Percentiles rank a stretch among this genome's conserved stretches.
Evolutionary conservation across 2,329 filamentous ascomycete genomes (phyloP).

Genomic region (Fusarium nisikadoi): DNA sequence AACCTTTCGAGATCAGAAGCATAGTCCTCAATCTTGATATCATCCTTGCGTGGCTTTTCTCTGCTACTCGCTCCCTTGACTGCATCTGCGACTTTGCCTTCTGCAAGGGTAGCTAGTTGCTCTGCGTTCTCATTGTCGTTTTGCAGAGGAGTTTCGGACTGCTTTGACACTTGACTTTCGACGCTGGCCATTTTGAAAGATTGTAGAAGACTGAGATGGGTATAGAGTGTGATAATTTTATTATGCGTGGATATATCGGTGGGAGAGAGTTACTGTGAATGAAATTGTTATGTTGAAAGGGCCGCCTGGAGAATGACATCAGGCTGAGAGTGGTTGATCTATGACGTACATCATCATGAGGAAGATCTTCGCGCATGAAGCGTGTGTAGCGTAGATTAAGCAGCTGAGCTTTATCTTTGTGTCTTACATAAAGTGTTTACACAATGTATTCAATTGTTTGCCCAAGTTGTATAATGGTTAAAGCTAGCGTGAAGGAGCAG

Average conservation of each 20-base stretch:
- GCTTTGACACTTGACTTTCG: constrained; percentile 20
- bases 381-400: constrained; percentile 1
- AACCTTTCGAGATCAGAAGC: constrained; percentile 34
- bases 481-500: neutral
- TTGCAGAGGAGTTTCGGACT: constrained; percentile 9
- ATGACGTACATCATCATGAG: constrained; percentile 25
- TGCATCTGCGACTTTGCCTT: constrained; percentile 38
- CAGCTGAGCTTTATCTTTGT: constrained; percentile 1
- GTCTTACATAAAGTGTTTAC: constrained; percentile 3
- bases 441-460: neutral
- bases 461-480: neutral
- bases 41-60: constrained; percentile 28
- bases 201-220: neutral
- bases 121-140: constrained; percentile 39
- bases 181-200: constrained; percentile 13
- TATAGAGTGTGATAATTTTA: neutral
- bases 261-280: neutral
- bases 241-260: neutral
- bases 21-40: constrained; percentile 36
- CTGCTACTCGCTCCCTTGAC: constrained; percentile 27
- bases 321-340: constrained; percentile 13
- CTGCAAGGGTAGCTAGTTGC: constrained; percentile 34
- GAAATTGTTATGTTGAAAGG: neutral
- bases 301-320: constrained; percentile 16
- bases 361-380: constrained; percentile 6